Percentiles rank a stretch among this genome's conserved stretches.
Conservation (phyloP, 805 yeast genomes). For the Cyberlindnera saturnus region DNA sequence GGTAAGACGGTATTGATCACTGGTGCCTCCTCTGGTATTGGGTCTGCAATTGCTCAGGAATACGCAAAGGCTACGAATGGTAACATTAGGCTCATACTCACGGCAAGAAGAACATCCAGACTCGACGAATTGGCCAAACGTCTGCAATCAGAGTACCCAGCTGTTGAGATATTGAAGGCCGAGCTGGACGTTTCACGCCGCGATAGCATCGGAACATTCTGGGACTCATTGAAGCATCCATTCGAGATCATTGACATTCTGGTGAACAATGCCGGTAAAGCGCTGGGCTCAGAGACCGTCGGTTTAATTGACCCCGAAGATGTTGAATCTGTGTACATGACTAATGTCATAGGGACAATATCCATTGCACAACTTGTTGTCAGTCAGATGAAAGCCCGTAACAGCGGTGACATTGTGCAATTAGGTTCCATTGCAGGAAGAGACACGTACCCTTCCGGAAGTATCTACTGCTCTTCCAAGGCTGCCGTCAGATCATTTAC, state of each 20-base stretch:
- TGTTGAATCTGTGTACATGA: conserved; percentile 68
- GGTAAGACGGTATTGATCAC: conserved; percentile 78
- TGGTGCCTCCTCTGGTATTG: conserved; percentile 95
- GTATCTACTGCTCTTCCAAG: conserved; percentile 69
- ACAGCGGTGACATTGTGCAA: conserved; percentile 68
- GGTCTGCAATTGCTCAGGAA: conserved; percentile 85
- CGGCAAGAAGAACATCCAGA: conserved; percentile 70
- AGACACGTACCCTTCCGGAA: conserved; percentile 72
- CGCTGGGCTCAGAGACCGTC: conserved; percentile 70
- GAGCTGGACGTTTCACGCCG: conserved; percentile 52
- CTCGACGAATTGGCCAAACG: conserved; percentile 41
- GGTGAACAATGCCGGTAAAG: conserved; percentile 55
- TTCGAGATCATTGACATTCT: conserved; percentile 39
- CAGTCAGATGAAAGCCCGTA: conserved; percentile 60
- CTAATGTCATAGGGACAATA: conserved; percentile 82
- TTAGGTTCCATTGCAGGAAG: conserved; percentile 77
- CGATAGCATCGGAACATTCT: conserved; percentile 42
- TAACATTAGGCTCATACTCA: conserved; percentile 58
- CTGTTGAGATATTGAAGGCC: conserved; percentile 37
- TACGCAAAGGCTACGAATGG: conserved; percentile 73
- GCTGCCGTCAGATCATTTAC: conserved; percentile 66
- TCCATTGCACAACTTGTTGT: conserved; percentile 73
- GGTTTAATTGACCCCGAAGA: conserved; percentile 62
- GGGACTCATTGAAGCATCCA: conserved; percentile 46
- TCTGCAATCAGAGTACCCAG: conserved; percentile 40